Conservation (phyloP, 1,284 basidiomycete species). For the Ceratobasidium papillatum region DNA sequence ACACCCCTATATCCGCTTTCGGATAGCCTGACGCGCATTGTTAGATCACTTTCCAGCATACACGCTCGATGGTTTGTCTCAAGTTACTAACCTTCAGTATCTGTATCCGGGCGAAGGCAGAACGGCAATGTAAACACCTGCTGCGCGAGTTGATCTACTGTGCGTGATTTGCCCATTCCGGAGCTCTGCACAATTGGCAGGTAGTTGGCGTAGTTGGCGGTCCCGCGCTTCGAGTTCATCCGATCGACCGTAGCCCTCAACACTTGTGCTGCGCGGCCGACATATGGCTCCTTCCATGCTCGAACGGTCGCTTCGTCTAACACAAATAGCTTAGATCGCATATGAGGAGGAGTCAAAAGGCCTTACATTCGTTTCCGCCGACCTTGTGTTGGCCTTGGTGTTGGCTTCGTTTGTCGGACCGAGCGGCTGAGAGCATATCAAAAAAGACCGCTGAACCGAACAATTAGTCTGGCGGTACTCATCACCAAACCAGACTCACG, state of each 20-base stretch:
- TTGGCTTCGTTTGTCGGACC: not conserved
- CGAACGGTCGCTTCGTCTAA: not conserved
- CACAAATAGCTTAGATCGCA: not conserved
- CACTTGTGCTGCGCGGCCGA: not conserved
- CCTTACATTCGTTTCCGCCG: not conserved
- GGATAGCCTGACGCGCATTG: too few species aligned
- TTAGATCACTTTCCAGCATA: too few species aligned
- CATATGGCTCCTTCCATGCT: not conserved
- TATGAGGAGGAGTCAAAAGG: too few species aligned
- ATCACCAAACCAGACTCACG: not conserved
- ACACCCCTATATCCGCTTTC: too few species aligned
- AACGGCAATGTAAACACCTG: not conserved
- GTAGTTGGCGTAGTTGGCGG: not conserved
- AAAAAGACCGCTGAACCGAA: not conserved
- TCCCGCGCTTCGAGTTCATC: not conserved
- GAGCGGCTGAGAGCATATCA: not conserved
- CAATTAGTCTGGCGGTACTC: not conserved
- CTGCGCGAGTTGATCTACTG: not conserved
- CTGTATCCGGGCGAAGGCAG: not conserved
- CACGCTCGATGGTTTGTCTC: too few species aligned
- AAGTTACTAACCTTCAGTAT: not conserved
- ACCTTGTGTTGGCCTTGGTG: not conserved
- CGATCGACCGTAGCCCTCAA: not conserved
- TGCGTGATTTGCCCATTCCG: not conserved
- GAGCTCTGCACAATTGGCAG: constrained; percentile 17